Evolutionary conservation across 2,329 filamentous ascomycete genomes (phyloP), one percentile per base, ranked within the genome.

Genomic region (Neocucurbitaria cava): DNA sequence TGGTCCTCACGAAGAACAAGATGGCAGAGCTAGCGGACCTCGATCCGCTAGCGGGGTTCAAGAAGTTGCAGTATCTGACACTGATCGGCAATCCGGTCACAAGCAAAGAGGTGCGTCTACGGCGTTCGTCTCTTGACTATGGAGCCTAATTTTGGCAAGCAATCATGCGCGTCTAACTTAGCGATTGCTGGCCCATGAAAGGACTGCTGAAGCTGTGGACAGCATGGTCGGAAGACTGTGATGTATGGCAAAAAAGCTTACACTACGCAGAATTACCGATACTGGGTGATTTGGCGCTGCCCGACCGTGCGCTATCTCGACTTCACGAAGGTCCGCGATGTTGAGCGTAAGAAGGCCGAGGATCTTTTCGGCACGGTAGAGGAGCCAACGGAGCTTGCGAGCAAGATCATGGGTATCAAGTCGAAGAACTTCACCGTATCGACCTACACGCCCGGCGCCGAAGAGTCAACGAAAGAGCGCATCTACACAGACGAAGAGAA

Each of bases 301-400:
- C 92, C 92, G 1, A 84, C 83, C 4, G 87, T 99, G 39, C 88
- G 94, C 40, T 98, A 96, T 77, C 83, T 99, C 44, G 95, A 99
- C 78, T 97, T 92, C 74, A 84, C 87, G 66, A 96, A 96, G 78
- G 92, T 99, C 45, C 96, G 92, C 77, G 87, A 95, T 61, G 87
- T 84, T 0, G 95, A 99, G 82, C 87, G 93, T 40, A 79, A 85
- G 61, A 85, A 87, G 65, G 92, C 92, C 0, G 82, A 79, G 17
- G 89, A 94, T 76, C 82, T 99, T 2, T 98, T 98, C 70, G 96
- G 96, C 46, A 91, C 89, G 3, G 76, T 77, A 1, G 85, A 89
- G 46, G 86, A 90, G 72, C 95, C 94, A 0, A 92, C 92, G 0
- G 88, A 89, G 10, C 82, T 96, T 31, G 93, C 94, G 70, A 47